Percentiles rank a stretch among this genome's conserved stretches.
Evolutionary conservation across 1,284 basidiomycete genomes (phyloP).

Genomic region (Gomphus bonarii): DNA sequence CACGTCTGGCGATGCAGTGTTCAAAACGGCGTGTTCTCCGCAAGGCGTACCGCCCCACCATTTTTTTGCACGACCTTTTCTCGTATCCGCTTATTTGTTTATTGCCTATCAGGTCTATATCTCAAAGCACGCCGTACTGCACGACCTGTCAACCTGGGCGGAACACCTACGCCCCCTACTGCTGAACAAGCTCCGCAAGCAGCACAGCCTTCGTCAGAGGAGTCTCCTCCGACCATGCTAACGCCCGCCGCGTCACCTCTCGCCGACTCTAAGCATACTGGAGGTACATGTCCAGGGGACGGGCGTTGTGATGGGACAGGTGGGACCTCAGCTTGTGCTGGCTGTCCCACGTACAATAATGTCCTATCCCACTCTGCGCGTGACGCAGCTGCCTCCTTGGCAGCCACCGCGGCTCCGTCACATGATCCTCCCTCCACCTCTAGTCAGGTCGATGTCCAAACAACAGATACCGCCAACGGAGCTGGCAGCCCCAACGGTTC

Average conservation of each 20-base stretch:
- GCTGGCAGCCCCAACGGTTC: slow-evolving; percentile 17
- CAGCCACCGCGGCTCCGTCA: slow-evolving; percentile 13
- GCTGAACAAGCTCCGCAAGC: slow-evolving; percentile 23
- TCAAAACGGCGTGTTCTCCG: slow-evolving; percentile 18
- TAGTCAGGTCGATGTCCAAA: slow-evolving; percentile 9
- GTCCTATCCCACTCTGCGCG: slow-evolving; percentile 33
- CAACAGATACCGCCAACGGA: slow-evolving; percentile 5
- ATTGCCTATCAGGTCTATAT: slow-evolving; percentile 44
- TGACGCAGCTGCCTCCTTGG: slow-evolving; percentile 20
- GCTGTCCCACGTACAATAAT: slow-evolving; percentile 94
- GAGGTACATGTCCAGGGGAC: slow-evolving; percentile 88
- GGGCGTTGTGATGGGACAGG: slow-evolving; percentile 93
- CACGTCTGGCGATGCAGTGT: background rate
- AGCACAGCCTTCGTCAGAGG: slow-evolving; percentile 18
- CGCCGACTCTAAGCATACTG: slow-evolving; percentile 18
- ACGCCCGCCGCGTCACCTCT: slow-evolving; percentile 18
- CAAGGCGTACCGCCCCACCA: slow-evolving; percentile 25
- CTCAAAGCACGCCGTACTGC: slow-evolving; percentile 56
- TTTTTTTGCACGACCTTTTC: slow-evolving; percentile 21
- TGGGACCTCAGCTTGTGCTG: slow-evolving; percentile 81
- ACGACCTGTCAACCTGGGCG: slow-evolving; percentile 38
- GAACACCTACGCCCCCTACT: slow-evolving; percentile 26
- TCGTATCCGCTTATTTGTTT: slow-evolving; percentile 15
- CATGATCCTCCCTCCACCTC: slow-evolving; percentile 17
- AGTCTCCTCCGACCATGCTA: slow-evolving; percentile 20